A percentile compares a stretch with the other conserved stretches of the same genome.
Conservation (phyloP, 2,329 filamentous ascomycete species). For the Diplodia scrobiculata region DNA sequence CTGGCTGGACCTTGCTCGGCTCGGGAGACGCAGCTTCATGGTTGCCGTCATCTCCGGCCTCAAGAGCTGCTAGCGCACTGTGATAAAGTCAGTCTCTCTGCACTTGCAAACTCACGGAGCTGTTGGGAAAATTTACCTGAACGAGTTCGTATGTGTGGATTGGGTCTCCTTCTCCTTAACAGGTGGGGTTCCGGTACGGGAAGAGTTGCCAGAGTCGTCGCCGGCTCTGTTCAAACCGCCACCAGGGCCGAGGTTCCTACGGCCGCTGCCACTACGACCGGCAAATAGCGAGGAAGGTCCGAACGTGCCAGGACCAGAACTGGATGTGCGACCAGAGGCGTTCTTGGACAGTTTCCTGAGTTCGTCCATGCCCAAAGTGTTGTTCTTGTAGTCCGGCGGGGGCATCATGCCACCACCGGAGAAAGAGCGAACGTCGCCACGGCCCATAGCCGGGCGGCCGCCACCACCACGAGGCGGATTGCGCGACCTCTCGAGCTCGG, state of each 20-base stretch:
- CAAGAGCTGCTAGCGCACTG: slow-evolving; percentile 59
- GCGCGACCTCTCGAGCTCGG: slow-evolving; percentile 65
- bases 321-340: slow-evolving; percentile 61
- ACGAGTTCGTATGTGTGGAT: slow-evolving; percentile 77
- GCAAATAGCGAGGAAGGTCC: slow-evolving; percentile 85
- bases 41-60: slow-evolving; percentile 55
- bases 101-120: neutral
- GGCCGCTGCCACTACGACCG: slow-evolving; percentile 87
- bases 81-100: slow-evolving; percentile 30
- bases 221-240: slow-evolving; percentile 67
- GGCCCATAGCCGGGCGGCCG: slow-evolving; percentile 68
- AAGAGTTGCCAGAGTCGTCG: slow-evolving; percentile 85
- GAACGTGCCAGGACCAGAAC: slow-evolving; percentile 60
- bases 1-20: slow-evolving; percentile 34
- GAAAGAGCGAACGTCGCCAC: slow-evolving; percentile 85
- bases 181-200: slow-evolving; percentile 85
- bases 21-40: slow-evolving; percentile 31
- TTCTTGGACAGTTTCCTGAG: slow-evolving; percentile 74
- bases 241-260: slow-evolving; percentile 72
- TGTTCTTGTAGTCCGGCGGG: slow-evolving; percentile 69
- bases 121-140: slow-evolving; percentile 68
- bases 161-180: slow-evolving; percentile 60
- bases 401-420: slow-evolving; percentile 70
- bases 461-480: slow-evolving; percentile 62
- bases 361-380: slow-evolving; percentile 89